phyloP scores from a whole-genome alignment of 371 early-diverging fungal genomes.

The Mucor racemosus region DNA sequence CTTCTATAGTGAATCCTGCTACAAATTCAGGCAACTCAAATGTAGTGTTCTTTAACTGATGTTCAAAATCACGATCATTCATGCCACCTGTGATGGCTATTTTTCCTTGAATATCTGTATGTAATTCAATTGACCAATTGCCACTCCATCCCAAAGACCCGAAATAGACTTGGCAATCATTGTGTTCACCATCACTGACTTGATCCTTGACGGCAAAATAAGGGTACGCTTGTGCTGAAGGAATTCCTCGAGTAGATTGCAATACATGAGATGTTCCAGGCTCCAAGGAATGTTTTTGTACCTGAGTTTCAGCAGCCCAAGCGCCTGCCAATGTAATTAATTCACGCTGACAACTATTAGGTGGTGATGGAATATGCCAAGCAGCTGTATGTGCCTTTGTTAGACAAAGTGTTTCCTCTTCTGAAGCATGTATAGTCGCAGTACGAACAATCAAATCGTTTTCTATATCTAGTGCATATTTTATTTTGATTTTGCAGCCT shows the following conservation, averaged over 20 bases:
- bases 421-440: slow-evolving; percentile 7
- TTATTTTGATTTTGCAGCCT: slow-evolving; percentile 26
- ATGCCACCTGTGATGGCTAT: slow-evolving; percentile 41
- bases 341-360: slow-evolving; percentile 23
- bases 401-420: background rate
- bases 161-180: slow-evolving; percentile 34
- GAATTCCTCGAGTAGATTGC: slow-evolving; percentile 39
- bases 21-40: slow-evolving; percentile 28
- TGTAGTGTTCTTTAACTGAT: slow-evolving; percentile 8
- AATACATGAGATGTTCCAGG: slow-evolving; percentile 35
- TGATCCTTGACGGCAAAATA: slow-evolving; percentile 43
- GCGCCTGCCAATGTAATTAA: slow-evolving; percentile 43
- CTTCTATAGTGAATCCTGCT: slow-evolving; percentile 36
- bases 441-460: slow-evolving; percentile 38
- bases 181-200: slow-evolving; percentile 24
- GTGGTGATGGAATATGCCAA: slow-evolving; percentile 38
- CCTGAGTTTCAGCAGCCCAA: slow-evolving; percentile 45
- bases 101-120: slow-evolving; percentile 31
- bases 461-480: slow-evolving; percentile 34
- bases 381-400: slow-evolving; percentile 37
- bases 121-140: slow-evolving; percentile 39
- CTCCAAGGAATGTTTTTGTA: slow-evolving; percentile 26
- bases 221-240: slow-evolving; percentile 45
- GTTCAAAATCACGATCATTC: slow-evolving; percentile 41
- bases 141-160: slow-evolving; percentile 53